Conservation (phyloP, 192 early-diverging fungal genomes). For the Phlyctochytrium planicorne region DNA sequence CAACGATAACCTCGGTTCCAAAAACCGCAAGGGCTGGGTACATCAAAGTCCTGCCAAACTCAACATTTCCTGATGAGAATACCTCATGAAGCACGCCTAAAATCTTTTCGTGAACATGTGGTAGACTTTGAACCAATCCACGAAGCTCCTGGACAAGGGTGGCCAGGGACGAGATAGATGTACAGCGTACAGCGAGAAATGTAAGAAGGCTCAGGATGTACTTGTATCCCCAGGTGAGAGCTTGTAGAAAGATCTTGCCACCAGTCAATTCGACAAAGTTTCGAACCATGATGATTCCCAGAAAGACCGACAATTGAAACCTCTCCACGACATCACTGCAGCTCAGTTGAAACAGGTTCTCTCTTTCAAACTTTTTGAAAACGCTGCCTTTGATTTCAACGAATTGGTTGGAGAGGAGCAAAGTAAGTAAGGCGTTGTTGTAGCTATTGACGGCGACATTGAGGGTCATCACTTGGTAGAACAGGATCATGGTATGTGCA, state of each 20-base stretch:
- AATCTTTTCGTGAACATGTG: not conserved
- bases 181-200: slow-evolving; percentile 26
- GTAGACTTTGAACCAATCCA: not conserved
- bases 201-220: not conserved
- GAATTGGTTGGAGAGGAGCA: slow-evolving; percentile 96
- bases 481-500: slow-evolving; percentile 85
- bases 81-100: not conserved
- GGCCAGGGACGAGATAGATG: slow-evolving; percentile 35
- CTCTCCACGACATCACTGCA: slow-evolving; percentile 96
- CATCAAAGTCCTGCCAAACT: slow-evolving; percentile 58
- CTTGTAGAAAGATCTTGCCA: slow-evolving; percentile 22
- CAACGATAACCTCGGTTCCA: slow-evolving; percentile 86
- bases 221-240: slow-evolving; percentile 13
- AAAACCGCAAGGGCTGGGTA: slow-evolving; percentile 85
- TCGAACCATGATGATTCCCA: slow-evolving; percentile 85
- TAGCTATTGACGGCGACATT: slow-evolving; percentile 97
- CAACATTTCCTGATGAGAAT: slow-evolving; percentile 50
- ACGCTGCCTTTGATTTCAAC: slow-evolving; percentile 97
- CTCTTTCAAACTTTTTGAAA: slow-evolving; percentile 95
- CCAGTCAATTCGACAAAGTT: slow-evolving; percentile 84
- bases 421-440: slow-evolving; percentile 88
- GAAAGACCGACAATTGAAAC: slow-evolving; percentile 85
- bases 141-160: not conserved
- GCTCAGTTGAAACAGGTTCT: slow-evolving; percentile 92
- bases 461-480: slow-evolving; percentile 93